Evolutionary conservation across 169 alveolate species (phyloP), one percentile per base, ranked within the genome.

Genomic region (Plasmodium fragile): DNA sequence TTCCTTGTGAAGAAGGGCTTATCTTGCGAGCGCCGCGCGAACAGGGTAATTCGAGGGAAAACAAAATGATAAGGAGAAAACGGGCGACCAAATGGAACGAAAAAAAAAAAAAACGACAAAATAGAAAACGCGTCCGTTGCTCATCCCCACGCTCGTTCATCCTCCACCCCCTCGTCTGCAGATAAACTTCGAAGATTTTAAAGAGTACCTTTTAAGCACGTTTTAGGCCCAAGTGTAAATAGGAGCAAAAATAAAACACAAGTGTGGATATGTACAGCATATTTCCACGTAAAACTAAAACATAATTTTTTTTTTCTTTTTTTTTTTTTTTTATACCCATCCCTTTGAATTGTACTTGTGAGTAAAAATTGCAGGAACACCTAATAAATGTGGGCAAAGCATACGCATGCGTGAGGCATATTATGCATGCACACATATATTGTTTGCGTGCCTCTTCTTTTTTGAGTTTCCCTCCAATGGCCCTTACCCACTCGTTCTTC

Each of bases 131-230:
- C n/a, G 41, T 16, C 43, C 52, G 77, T 36, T 36, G 43, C 41
- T 18, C 43, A 11, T 10, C 81, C 36, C 71, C 39, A 0, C 34
- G 18, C 32, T 13, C 11, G 41, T 25, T 55, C 45, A 28, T 18
- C 75, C 10, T 71, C 72, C 41, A n/a, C n/a, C 45, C 52, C 69
- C 70, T 18, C 34, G 1, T 82, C 39, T 45, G 45, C 52, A 89
- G 94, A 78, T 89, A 89, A 89, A 85, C 30, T 89, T 89, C 41
- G 78, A 77, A 39, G 94, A 89, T 49, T 89, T 89, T 69, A 89
- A 89, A 59, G 83, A 45, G 28, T 89, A 89, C 39, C 41, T 89
- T 81, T 39, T 79, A 49, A 89, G 94, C 65, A 89, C 94, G 70
- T 89, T 89, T 89, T 89, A 80, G 43, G 71, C n/a, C 85, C 69